Evolutionary conservation across 75 land plant species (phyloP), one percentile per base, ranked within the genome.

Genomic region (Sequoiadendron giganteum): DNA sequence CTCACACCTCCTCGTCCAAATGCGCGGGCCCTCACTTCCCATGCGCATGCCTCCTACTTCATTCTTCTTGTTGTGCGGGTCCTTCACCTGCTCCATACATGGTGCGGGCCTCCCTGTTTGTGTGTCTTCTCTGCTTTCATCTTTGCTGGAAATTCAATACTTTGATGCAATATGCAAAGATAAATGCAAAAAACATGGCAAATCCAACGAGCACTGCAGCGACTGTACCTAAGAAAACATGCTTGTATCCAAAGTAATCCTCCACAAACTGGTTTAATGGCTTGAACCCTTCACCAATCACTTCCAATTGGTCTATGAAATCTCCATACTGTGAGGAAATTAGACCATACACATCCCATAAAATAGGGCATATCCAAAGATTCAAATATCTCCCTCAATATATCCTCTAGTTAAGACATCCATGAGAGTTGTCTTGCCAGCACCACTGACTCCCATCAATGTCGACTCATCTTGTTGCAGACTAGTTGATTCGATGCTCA

Each of bases 351-450:
- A 97, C 89, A 19, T 98, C 94, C 99, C 99, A 97, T 25, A 95
- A 90, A 39, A 95, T 89, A 3, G 99, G 98, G 89, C 97, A 94
- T 10, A 92, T 90, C 98, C 96, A 4, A 96, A 93, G 40, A 96
- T 95, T 76, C 95, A 89, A 40, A 95, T 89, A 43, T 96, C 96
- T 10, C 98, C 98, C 89, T 96, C 97, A 49, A 93, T 94, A 85
- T 95, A 95, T 72, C 97, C 97, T 13, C 97, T 95, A 0, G 97
- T 96, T 21, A 96, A 84, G 70, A 96, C 97, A 90, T 96, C 97
- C 96, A 96, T 96, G 58, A 96, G 91, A 10, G 97, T 96, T 3
- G 96, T 95, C 90, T 96, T 96, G 86, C 98, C 98, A 34, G 98
- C 96, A 14, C 98, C 98, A 89, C 98, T 96, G n/a, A 96, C 94